phyloP scores from a whole-genome alignment of 805 yeast genomes.

The Spathaspora sp. region DNA sequence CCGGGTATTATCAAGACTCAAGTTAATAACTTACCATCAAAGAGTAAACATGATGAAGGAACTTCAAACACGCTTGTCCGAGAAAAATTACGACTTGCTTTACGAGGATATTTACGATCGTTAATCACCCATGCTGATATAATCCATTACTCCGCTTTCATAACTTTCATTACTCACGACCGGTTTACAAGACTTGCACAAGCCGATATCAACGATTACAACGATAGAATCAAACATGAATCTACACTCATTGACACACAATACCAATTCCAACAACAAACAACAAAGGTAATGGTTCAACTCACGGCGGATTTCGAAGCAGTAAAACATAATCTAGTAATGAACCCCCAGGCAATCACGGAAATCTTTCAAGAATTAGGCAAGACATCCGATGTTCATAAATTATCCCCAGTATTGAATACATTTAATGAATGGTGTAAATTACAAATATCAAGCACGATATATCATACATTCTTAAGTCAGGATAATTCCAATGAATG shows the following conservation, averaged over 20 bases:
- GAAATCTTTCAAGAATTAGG: slow-evolving; percentile 67
- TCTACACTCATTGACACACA: slow-evolving; percentile 54
- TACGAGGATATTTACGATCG: slow-evolving; percentile 66
- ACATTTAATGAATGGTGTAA: slow-evolving; percentile 80
- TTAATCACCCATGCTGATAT: slow-evolving; percentile 55
- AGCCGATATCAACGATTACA: slow-evolving; percentile 52
- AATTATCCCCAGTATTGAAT: slow-evolving; percentile 63
- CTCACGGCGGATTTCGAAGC: slow-evolving; percentile 56
- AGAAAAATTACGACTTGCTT: slow-evolving; percentile 73
- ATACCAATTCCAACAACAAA: slow-evolving; percentile 67
- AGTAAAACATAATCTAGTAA: slow-evolving; percentile 53
- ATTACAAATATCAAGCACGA: slow-evolving; percentile 77
- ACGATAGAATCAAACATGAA: slow-evolving; percentile 59
- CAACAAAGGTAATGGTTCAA: slow-evolving; percentile 51
- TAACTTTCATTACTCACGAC: slow-evolving; percentile 46
- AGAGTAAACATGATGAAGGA: slow-evolving; percentile 40
- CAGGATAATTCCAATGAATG: slow-evolving; percentile 78
- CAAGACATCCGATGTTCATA: slow-evolving; percentile 43
- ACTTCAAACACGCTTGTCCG: slow-evolving; percentile 41
- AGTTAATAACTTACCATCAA: slow-evolving; percentile 56
- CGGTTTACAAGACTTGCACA: slow-evolving; percentile 31
- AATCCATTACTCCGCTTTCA: slow-evolving; percentile 47
- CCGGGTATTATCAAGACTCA: slow-evolving; percentile 61
- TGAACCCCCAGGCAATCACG: slow-evolving; percentile 51
- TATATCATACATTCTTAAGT: slow-evolving; percentile 77